Base-by-base conservation (phyloP, 192 early-diverging fungal species). In the Entomortierella lignicola region DNA sequence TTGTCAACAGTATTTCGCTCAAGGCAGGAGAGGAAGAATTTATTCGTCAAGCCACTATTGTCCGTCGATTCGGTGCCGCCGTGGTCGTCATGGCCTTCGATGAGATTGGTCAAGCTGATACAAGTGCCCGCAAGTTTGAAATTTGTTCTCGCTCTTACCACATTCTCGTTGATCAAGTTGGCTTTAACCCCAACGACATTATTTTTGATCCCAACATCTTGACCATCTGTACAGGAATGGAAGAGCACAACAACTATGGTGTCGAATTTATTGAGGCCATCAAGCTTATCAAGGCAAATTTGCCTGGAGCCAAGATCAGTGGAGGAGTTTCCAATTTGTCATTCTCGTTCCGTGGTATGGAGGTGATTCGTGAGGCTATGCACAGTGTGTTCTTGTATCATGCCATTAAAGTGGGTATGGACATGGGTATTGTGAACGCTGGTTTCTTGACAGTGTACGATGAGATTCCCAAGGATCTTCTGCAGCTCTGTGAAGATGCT, bases 51-150 rank as follows among this genome's bases (percentile, higher is more conserved):
- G 97, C 95, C 1, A 89, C 88, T 44, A 91, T 97, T 34, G 90
- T 97, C 72, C 91, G 88, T 64, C 86, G 97, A 23, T 97, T 94
- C 68, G 97, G 97, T 81, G 97, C 97, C 23, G 97, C 96, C 15
- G 94, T 97, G 18, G 93, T 98, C 25, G 95, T 96, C 50, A 97
- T 98, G 96, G 97, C 97, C 64, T 97, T 98, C 84, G 97, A 98
- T 72, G 97, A 98, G 84, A 86, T 84, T 12, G 97, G 97, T 62
- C 96, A 97, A 85, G 96, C 97, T 8, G 95, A 91, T 66, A 90
- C 92, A 26, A 84, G 85, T 37, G 88, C 90, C 41, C 91, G 94
- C 71, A 98, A 98, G 87, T 87, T 94, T 65, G 91, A 88, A 51
- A 95, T 97, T 55, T 98, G 97, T 81, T 87, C 89, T 63, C 91